Evolutionary conservation across 306 rosid species (phyloP).

Genomic region (Cyamopsis tetragonoloba): DNA sequence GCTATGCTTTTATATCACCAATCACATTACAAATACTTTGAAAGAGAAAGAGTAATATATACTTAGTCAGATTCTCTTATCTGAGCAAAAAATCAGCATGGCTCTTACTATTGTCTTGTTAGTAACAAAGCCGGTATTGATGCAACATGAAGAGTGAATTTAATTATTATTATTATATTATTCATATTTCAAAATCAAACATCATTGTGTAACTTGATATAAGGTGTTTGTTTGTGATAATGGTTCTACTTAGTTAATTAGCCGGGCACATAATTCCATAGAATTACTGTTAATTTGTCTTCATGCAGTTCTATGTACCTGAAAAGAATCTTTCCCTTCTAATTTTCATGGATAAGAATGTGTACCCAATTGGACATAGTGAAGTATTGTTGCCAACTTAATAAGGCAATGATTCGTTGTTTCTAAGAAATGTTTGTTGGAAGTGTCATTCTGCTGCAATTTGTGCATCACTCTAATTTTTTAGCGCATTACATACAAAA

Average conservation of each 20-base stretch:
- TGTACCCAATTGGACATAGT: constrained; percentile 2
- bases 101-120: constrained; percentile 32
- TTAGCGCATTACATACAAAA: too few species aligned
- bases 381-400: background rate
- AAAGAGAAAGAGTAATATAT: constrained; percentile 25
- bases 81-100: constrained; percentile 21
- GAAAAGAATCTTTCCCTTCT: constrained; percentile 32
- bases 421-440: constrained; percentile 16
- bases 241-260: constrained; percentile 17
- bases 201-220: constrained; percentile 19
- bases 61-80: constrained; percentile 13
- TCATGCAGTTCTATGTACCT: constrained; percentile 18
- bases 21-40: background rate
- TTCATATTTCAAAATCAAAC: constrained; percentile 33
- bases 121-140: constrained; percentile 22
- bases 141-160: constrained; percentile 6
- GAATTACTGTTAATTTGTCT: constrained; percentile 31
- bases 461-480: too few species aligned
- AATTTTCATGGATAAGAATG: constrained; percentile 10
- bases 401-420: constrained; percentile 25
- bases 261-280: background rate
- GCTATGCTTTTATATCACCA: constrained; percentile 20
- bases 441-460: constrained; percentile 11
- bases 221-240: constrained; percentile 23
- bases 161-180: constrained; percentile 13